Base-by-base conservation (phyloP, 805 yeast species). In the Saccharomycopsis sp. region DNA sequence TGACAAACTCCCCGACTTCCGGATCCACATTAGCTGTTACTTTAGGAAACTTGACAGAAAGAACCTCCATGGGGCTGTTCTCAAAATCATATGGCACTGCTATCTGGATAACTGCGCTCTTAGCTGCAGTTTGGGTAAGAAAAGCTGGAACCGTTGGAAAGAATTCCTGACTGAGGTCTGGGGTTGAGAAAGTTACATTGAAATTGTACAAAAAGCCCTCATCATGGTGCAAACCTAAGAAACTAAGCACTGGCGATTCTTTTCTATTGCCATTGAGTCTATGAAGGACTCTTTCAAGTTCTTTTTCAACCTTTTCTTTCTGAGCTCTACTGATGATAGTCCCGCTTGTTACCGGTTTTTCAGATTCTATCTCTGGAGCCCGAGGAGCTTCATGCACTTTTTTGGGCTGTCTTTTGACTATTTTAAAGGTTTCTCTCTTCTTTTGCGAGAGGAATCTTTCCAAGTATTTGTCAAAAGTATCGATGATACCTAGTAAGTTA, bases 401-500 rank as follows among this genome's bases (percentile, higher is more conserved):
- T 12, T 44, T 44, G 21, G 48, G 48, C 16, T 44, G 48, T 44
- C 48, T 44, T 20, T 75, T 77, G 34, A 85, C 84, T 63, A 86
- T 75, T 65, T 83, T 87, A 59, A 87, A 71, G 0, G 89, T 83
- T 21, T 79, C 80, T 50, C 78, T 76, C 63, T 83, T 84, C 62
- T 84, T 84, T 68, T 76, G 77, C 52, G 79, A 75, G 57, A 87
- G 71, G 64, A 85, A 81, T 50, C 66, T 63, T 64, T 87, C 92
- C 54, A 87, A 72, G 58, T 81, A 74, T 60, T 70, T 73, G 65
- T 85, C 89, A 50, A 87, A 71, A 2, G 83, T 79, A 57, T 71
- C 64, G 2, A 86, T 61, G 70, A 81, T 79, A 2, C 84, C 80
- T n/a, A 74, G 65, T 41, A 87, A 73, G 24, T 84, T 81, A 53